Conservation (phyloP, 441 rosid species). For the Theobroma grandiflorum region DNA sequence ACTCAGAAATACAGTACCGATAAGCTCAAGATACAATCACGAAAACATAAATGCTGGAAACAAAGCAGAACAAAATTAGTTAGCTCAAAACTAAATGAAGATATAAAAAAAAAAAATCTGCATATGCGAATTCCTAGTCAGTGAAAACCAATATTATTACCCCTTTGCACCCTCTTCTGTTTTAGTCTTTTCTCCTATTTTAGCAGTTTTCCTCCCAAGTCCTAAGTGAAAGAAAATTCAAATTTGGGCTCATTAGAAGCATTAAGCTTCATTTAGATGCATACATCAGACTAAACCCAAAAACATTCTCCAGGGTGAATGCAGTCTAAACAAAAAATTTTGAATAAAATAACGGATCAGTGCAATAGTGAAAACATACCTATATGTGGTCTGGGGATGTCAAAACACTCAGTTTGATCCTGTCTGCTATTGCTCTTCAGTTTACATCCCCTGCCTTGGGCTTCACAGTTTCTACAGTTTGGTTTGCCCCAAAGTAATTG, state of each 20-base stretch:
- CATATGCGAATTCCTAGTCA: too few species aligned
- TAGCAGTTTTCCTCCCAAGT: background rate
- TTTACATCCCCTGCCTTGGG: conserved; percentile 21
- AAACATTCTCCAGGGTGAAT: background rate
- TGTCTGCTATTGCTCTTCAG: conserved; percentile 1
- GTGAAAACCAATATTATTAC: background rate
- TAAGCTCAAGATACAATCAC: too few species aligned
- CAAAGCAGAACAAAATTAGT: too few species aligned
- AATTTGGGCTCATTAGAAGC: background rate
- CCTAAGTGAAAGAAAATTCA: background rate
- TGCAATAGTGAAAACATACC: conserved; percentile 18
- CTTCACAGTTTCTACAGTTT: conserved; percentile 30
- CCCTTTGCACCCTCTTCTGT: background rate
- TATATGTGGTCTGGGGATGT: background rate
- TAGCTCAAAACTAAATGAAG: too few species aligned
- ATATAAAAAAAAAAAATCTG: too few species aligned
- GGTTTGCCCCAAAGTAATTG: conserved; percentile 28
- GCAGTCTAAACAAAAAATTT: background rate
- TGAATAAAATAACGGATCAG: background rate
- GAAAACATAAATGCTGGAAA: too few species aligned
- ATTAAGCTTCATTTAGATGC: background rate
- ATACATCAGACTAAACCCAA: background rate
- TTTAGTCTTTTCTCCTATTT: background rate
- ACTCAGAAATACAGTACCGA: too few species aligned
- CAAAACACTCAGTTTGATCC: conserved; percentile 27